Conservation (phyloP, 768 basidiomycete genomes). For the Lentinula aciculospora region DNA sequence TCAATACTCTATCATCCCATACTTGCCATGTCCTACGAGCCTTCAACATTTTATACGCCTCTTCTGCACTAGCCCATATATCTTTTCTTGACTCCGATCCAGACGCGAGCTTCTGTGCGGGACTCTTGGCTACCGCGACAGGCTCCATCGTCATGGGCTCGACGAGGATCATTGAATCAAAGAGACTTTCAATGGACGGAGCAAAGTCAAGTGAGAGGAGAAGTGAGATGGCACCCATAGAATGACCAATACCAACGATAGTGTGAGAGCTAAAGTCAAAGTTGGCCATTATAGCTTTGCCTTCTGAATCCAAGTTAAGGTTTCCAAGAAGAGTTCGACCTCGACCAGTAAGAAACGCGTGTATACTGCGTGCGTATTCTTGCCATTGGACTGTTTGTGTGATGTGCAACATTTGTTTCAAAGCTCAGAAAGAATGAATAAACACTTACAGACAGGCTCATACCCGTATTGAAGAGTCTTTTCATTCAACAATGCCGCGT, state of each 20-base stretch:
- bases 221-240: slow-evolving; percentile 37
- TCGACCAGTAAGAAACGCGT: slow-evolving; percentile 41
- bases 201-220: background rate
- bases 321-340: slow-evolving; percentile 46
- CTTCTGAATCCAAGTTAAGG: slow-evolving; percentile 21
- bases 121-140: background rate
- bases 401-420: too few species aligned
- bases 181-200: slow-evolving; percentile 20
- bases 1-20: slow-evolving; percentile 47
- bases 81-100: slow-evolving; percentile 22
- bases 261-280: slow-evolving; percentile 22
- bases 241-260: slow-evolving; percentile 49
- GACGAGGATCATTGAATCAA: slow-evolving; percentile 33
- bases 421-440: background rate
- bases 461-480: slow-evolving; percentile 33
- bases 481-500: slow-evolving; percentile 44
- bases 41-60: slow-evolving; percentile 35
- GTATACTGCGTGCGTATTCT: slow-evolving; percentile 43
- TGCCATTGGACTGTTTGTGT: slow-evolving; percentile 40
- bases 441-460: slow-evolving; percentile 29
- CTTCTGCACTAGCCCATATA: slow-evolving; percentile 45
- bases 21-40: slow-evolving; percentile 32
- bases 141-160: slow-evolving; percentile 37
- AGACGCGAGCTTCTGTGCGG: background rate
- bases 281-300: background rate